Evolutionary conservation across 768 basidiomycete species (phyloP).

Genomic region (Russula compacta): DNA sequence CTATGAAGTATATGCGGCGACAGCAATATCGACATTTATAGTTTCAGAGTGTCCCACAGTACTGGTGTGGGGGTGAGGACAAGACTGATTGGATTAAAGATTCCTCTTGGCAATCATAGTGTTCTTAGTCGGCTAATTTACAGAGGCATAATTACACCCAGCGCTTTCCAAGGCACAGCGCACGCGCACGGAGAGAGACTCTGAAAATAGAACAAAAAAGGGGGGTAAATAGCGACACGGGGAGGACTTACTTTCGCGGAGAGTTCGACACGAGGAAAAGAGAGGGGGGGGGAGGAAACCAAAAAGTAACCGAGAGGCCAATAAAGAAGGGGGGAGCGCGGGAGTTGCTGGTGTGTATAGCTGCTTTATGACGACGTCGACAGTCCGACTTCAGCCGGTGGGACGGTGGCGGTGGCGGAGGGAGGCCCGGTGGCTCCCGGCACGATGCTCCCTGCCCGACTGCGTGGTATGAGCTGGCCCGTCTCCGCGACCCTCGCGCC

Average conservation of each 20-base stretch:
- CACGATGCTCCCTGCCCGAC: slow-evolving; percentile 17
- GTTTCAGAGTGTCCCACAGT: not conserved
- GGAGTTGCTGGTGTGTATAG: no score
- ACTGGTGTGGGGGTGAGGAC: not conserved
- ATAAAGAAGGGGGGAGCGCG: no score
- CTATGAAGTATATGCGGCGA: not conserved
- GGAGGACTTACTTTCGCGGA: not conserved
- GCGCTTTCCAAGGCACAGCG: not conserved
- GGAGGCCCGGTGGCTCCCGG: not conserved
- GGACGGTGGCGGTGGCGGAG: not conserved
- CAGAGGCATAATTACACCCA: slow-evolving; percentile 7
- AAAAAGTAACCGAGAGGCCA: not conserved
- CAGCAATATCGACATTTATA: no score
- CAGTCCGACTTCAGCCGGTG: slow-evolving; percentile 2
- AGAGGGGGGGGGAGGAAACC: not conserved
- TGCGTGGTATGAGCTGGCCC: slow-evolving; percentile 40
- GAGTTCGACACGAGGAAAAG: not conserved
- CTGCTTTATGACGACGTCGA: slow-evolving; percentile 4
- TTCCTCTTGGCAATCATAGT: slow-evolving; percentile 3
- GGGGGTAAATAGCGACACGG: not conserved
- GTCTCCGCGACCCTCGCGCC: slow-evolving; percentile 66
- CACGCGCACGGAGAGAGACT: not conserved
- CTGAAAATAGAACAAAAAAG: not conserved
- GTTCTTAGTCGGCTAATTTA: slow-evolving; percentile 11
- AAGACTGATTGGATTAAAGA: not conserved